Conservation (phyloP, 2,329 filamentous ascomycete genomes). For the Pyrenophora seminiperda region DNA sequence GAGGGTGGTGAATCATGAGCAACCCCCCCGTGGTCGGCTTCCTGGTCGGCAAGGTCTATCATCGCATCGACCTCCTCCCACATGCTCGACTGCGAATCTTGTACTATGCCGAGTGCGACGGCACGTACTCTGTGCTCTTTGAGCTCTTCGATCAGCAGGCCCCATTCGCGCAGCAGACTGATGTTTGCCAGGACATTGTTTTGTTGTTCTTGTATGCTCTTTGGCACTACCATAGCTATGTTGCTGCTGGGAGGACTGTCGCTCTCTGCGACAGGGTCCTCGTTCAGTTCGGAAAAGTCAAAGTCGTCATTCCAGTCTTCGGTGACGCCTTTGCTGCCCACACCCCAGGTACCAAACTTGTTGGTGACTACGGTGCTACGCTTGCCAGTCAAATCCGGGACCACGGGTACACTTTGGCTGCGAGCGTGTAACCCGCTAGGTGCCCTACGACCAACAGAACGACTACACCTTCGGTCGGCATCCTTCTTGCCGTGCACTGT, state of each 20-base stretch:
- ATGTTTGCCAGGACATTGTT: constrained; percentile 82
- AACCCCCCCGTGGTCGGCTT: constrained; percentile 64
- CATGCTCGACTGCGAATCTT: constrained; percentile 63
- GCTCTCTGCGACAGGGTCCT: constrained; percentile 41
- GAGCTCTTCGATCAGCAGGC: constrained; percentile 79
- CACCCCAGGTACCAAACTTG: constrained; percentile 82
- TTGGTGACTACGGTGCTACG: constrained; percentile 62
- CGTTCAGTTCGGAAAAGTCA: constrained; percentile 67
- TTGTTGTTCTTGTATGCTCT: constrained; percentile 79
- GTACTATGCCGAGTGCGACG: constrained; percentile 67
- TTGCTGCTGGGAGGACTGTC: constrained; percentile 51
- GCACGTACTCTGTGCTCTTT: constrained; percentile 77
- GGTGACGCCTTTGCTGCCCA: constrained; percentile 77
- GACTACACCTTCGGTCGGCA: constrained; percentile 71
- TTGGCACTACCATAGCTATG: constrained; percentile 71
- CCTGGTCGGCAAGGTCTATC: constrained; percentile 77
- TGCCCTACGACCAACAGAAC: constrained; percentile 68
- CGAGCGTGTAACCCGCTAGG: constrained; percentile 74
- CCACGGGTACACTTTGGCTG: constrained; percentile 79
- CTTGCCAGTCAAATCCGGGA: constrained; percentile 62
- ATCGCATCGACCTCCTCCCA: constrained; percentile 88
- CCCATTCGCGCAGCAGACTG: constrained; percentile 80
- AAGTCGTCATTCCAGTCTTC: constrained; percentile 94
- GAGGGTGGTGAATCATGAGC: constrained; percentile 60
- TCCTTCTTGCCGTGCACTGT: constrained; percentile 80